A percentile compares a stretch with the other conserved stretches of the same genome.
Evolutionary conservation across 805 yeast genomes (phyloP).

Genomic region (Pichia deserticola): DNA sequence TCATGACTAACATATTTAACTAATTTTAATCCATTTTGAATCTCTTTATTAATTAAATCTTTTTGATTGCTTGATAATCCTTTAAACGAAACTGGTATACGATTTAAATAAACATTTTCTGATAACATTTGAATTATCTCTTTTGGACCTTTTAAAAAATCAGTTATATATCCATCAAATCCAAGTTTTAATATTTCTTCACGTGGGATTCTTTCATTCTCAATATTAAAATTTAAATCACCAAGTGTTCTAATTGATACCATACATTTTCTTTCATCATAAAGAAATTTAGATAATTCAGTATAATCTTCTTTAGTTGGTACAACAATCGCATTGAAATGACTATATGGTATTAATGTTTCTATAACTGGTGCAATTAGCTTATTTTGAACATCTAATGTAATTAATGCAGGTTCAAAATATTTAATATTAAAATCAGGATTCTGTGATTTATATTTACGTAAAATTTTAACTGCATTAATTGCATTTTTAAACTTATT

Average conservation of each 20-base stretch:
- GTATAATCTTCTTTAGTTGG: slow-evolving; percentile 42
- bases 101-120: slow-evolving; percentile 40
- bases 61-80: slow-evolving; percentile 37
- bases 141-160: slow-evolving; percentile 65
- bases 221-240: slow-evolving; percentile 5
- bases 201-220: slow-evolving; percentile 9
- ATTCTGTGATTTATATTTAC: slow-evolving; percentile 27
- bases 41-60: slow-evolving; percentile 27
- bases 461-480: slow-evolving; percentile 36
- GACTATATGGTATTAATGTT: slow-evolving; percentile 43
- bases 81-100: slow-evolving; percentile 56
- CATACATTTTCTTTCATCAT: slow-evolving; percentile 27
- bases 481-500: slow-evolving; percentile 20
- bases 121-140: slow-evolving; percentile 68
- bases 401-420: slow-evolving; percentile 68
- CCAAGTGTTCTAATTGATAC: slow-evolving; percentile 50
- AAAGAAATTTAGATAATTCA: slow-evolving; percentile 34
- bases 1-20: slow-evolving; percentile 55
- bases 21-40: slow-evolving; percentile 38
- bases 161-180: slow-evolving; percentile 74
- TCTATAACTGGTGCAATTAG: slow-evolving; percentile 50
- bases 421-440: slow-evolving; percentile 23
- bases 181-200: slow-evolving; percentile 39
- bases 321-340: slow-evolving; percentile 60
- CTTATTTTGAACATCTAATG: slow-evolving; percentile 47